Evolutionary conservation across 148 eudicot species (phyloP).

Genomic region (Gaultheria prostrata): DNA sequence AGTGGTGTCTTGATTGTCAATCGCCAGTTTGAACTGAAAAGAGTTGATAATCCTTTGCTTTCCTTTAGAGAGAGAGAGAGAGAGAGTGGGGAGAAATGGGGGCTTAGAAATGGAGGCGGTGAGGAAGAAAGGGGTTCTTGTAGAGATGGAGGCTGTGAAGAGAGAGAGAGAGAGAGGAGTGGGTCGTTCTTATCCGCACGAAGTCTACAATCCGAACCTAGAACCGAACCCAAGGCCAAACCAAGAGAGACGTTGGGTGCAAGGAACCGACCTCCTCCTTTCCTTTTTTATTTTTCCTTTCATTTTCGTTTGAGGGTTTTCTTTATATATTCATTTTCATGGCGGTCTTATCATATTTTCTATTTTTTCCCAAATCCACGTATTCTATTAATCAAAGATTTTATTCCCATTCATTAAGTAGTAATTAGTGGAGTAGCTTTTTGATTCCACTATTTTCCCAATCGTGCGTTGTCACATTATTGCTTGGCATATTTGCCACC

Average conservation of each 20-base stretch:
- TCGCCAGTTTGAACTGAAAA: slow-evolving; percentile 61
- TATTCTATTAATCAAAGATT: not conserved
- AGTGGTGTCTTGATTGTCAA: slow-evolving; percentile 55
- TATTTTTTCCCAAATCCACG: not conserved
- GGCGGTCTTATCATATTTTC: slow-evolving; percentile 5
- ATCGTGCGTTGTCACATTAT: slow-evolving; percentile 13
- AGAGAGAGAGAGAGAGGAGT: slow-evolving; percentile 1
- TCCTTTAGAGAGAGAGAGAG: not conserved
- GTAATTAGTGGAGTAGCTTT: not conserved
- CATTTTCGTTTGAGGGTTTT: slow-evolving; percentile 5
- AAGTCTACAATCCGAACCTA: slow-evolving; percentile 29
- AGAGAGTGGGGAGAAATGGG: not conserved
- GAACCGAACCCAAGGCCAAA: slow-evolving; percentile 24
- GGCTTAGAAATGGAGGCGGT: slow-evolving; percentile 16
- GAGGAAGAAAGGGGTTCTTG: slow-evolving; percentile 16
- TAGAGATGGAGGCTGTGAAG: slow-evolving; percentile 17
- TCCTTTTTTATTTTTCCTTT: slow-evolving; percentile 15
- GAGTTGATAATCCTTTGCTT: slow-evolving; percentile 1
- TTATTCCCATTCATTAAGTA: slow-evolving; percentile 5
- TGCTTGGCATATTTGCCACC: slow-evolving; percentile 5
- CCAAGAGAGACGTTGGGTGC: slow-evolving; percentile 40
- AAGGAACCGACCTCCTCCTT: slow-evolving; percentile 44
- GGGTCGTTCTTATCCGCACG: slow-evolving; percentile 39
- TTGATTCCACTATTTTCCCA: not conserved
- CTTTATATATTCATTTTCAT: not conserved